Percentiles rank a stretch among this genome's conserved stretches.
Conservation (phyloP, 1,139 yeast genomes). For the Debaryomyces singareniensis region DNA sequence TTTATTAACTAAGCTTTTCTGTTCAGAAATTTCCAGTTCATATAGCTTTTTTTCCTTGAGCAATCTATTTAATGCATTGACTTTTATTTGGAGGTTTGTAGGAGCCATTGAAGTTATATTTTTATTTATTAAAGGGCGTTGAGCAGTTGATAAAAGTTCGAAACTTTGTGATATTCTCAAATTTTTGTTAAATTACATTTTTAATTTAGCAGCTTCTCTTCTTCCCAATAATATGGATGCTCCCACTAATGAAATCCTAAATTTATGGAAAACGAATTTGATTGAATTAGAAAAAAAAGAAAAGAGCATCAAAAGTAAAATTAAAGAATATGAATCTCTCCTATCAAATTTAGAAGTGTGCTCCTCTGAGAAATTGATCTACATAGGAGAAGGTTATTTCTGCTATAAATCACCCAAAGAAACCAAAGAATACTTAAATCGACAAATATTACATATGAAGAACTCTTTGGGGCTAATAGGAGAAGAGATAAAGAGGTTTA, state of each 20-base stretch:
- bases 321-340: too few species aligned
- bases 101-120: too few species aligned
- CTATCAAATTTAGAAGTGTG: too few species aligned
- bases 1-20: conserved; percentile 40
- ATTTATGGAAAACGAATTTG: too few species aligned
- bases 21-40: conserved; percentile 58
- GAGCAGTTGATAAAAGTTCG: conserved; percentile 5
- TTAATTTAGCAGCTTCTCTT: too few species aligned
- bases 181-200: too few species aligned
- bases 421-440: conserved; percentile 40
- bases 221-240: too few species aligned
- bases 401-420: conserved; percentile 38
- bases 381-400: conserved; percentile 58
- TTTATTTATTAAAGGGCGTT: too few species aligned
- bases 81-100: conserved; percentile 67
- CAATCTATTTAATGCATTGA: conserved; percentile 66
- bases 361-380: conserved; percentile 34
- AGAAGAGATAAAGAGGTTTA: conserved; percentile 39
- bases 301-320: too few species aligned
- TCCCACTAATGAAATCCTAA: too few species aligned
- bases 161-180: conserved; percentile 1
- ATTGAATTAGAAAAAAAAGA: too few species aligned
- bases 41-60: conserved; percentile 67
- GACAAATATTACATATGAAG: conserved; percentile 30
- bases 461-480: conserved; percentile 32